A percentile compares a stretch with the other conserved stretches of the same genome.
phyloP scores from a whole-genome alignment of 139 green algal species.

The Tetratostichococcus sp. region DNA sequence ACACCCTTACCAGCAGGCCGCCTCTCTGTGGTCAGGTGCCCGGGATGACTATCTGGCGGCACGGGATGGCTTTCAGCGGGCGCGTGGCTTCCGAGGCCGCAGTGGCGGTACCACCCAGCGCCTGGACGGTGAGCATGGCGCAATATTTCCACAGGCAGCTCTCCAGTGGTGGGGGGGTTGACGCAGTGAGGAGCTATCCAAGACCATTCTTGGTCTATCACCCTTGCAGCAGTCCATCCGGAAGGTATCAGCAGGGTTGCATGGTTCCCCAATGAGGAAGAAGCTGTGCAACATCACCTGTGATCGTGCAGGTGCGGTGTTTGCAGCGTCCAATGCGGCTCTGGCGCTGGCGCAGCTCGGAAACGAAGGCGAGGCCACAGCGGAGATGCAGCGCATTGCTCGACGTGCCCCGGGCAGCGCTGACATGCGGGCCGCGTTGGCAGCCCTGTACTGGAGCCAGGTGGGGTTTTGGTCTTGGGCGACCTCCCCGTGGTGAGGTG shows the following conservation, averaged over 20 bases:
- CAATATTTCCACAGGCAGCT: no score
- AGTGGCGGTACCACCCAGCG: slow-evolving; percentile 47
- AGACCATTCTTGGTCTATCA: no score
- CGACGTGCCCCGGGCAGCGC: slow-evolving; percentile 67
- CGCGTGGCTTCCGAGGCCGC: slow-evolving; percentile 38
- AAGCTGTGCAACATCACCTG: not conserved
- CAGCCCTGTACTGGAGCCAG: slow-evolving; percentile 68
- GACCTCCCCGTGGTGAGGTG: not conserved
- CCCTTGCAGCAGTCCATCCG: no score
- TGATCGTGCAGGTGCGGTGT: slow-evolving; percentile 32
- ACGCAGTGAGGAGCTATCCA: no score
- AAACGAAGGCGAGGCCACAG: slow-evolving; percentile 39
- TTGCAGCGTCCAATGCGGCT: slow-evolving; percentile 38
- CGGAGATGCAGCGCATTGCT: slow-evolving; percentile 55
- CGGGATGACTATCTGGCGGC: slow-evolving; percentile 51
- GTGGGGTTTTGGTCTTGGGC: not conserved
- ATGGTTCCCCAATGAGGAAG: no score
- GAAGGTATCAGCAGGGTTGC: no score
- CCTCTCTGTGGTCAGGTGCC: no score
- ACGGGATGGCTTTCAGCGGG: slow-evolving; percentile 59
- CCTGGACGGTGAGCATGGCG: slow-evolving; percentile 46
- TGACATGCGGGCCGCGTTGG: slow-evolving; percentile 78
- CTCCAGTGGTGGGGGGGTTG: no score
- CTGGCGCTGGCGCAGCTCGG: slow-evolving; percentile 74
- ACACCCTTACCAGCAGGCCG: no score